Percentiles rank a stretch among this genome's conserved stretches.
phyloP scores from a whole-genome alignment of 2,329 filamentous ascomycete species.

The Monosporascus cannonballus region DNA sequence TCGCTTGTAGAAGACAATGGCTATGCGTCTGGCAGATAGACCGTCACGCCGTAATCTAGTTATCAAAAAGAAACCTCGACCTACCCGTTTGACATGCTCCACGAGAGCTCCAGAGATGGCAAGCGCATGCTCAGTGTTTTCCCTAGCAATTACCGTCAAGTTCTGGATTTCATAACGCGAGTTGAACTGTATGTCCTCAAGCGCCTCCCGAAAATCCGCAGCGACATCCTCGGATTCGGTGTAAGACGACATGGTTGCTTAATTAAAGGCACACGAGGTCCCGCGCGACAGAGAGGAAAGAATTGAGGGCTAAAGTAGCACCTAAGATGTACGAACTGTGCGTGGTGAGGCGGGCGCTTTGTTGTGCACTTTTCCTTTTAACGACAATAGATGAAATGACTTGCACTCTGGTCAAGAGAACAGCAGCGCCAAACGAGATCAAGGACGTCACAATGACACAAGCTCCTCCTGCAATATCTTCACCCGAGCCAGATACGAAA shows the following conservation, averaged over 20 bases:
- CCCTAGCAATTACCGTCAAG: slow-evolving; percentile 92
- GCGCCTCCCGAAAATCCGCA: slow-evolving; percentile 86
- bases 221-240: slow-evolving; percentile 73
- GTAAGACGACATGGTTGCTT: slow-evolving; percentile 41
- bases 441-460: slow-evolving; percentile 18
- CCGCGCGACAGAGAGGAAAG: slow-evolving; percentile 2
- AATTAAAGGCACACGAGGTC: slow-evolving; percentile 7
- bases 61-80: slow-evolving; percentile 31
- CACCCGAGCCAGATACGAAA: slow-evolving; percentile 7
- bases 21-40: neutral
- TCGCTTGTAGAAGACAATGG: neutral
- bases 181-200: slow-evolving; percentile 87
- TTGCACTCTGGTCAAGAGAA: slow-evolving; percentile 6
- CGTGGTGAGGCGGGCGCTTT: neutral
- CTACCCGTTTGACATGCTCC: slow-evolving; percentile 91
- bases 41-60: neutral
- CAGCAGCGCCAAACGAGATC: slow-evolving; percentile 6
- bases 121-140: slow-evolving; percentile 92
- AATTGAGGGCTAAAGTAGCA: neutral
- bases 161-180: slow-evolving; percentile 95
- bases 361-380: neutral
- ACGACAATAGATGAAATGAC: neutral
- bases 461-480: slow-evolving; percentile 20
- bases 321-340: neutral
- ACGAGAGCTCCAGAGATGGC: slow-evolving; percentile 87